Percentiles rank a stretch among this genome's conserved stretches.
Conservation (phyloP, 768 basidiomycete species). For the Termitomyces sp. region DNA sequence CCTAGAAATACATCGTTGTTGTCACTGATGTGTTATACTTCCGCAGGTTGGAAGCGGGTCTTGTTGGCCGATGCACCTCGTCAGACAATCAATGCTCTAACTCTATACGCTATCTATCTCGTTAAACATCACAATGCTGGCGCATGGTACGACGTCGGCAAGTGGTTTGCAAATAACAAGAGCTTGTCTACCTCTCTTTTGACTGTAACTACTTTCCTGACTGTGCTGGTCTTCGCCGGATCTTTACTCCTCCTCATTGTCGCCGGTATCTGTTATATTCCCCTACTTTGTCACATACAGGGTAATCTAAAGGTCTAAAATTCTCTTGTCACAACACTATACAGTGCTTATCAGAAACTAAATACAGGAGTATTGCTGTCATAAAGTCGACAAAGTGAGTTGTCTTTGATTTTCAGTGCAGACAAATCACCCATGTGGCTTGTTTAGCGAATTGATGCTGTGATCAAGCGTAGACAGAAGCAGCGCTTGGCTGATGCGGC, state of each 20-base stretch:
- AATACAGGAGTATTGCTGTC: slow-evolving; percentile 89
- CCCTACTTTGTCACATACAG: slow-evolving; percentile 92
- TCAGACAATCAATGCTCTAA: slow-evolving; percentile 95
- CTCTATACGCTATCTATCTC: slow-evolving; percentile 84
- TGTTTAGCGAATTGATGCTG: slow-evolving; percentile 81
- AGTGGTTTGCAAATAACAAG: slow-evolving; percentile 75
- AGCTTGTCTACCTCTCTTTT: slow-evolving; percentile 73
- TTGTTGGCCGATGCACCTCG: slow-evolving; percentile 93
- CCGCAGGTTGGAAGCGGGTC: slow-evolving; percentile 78
- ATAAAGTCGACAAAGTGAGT: slow-evolving; percentile 94
- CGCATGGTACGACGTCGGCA: slow-evolving; percentile 62
- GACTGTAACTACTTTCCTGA: slow-evolving; percentile 87
- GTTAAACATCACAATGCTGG: slow-evolving; percentile 34
- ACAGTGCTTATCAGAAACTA: slow-evolving; percentile 1
- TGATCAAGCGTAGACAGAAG: slow-evolving; percentile 89
- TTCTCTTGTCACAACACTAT: background rate
- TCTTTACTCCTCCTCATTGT: slow-evolving; percentile 76
- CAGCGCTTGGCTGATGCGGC: slow-evolving; percentile 79
- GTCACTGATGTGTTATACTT: background rate
- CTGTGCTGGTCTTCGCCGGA: slow-evolving; percentile 81
- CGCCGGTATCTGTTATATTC: slow-evolving; percentile 87
- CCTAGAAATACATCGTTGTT: background rate
- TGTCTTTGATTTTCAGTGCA: background rate
- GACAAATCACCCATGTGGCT: background rate
- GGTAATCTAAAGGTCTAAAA: slow-evolving; percentile 86